phyloP scores from a whole-genome alignment of 164 flowering plant species.

The Nymphaea thermarum region DNA sequence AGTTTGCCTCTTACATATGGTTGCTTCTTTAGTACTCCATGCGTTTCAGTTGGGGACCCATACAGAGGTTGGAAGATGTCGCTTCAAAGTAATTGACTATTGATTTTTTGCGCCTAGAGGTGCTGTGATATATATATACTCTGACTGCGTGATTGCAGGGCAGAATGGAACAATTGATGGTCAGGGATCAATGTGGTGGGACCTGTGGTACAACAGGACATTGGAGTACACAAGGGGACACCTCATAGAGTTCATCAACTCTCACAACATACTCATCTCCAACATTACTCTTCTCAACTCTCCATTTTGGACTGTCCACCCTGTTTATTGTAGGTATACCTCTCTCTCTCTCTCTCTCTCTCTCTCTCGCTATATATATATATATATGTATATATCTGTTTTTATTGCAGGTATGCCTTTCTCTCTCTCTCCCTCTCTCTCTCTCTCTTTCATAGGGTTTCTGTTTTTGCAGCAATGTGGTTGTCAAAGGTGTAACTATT shows the following conservation, averaged over 20 bases:
- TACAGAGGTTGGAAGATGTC: too few relatives aligned
- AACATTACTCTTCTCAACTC: conserved; percentile 85
- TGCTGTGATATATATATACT: too few relatives aligned
- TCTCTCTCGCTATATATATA: too few relatives aligned
- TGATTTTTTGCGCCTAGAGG: too few relatives aligned
- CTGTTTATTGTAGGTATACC: conserved; percentile 86
- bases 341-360: not conserved
- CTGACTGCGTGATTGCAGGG: conserved; percentile 30
- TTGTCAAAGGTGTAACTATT: conserved; percentile 74
- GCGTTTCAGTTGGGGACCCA: too few relatives aligned
- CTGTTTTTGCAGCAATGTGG: conserved; percentile 64
- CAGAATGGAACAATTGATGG: conserved; percentile 92
- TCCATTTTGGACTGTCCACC: conserved; percentile 98
- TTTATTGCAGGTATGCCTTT: not conserved
- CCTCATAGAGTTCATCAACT: conserved; percentile 72
- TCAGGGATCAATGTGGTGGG: conserved; percentile 99
- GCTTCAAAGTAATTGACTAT: too few relatives aligned
- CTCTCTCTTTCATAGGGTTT: not conserved
- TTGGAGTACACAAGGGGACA: conserved; percentile 90
- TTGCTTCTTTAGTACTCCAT: too few relatives aligned
- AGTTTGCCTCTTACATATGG: too few relatives aligned
- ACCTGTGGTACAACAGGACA: conserved; percentile 94
- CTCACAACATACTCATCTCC: conserved; percentile 66
- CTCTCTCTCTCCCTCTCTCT: conserved; percentile 1
- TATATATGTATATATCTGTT: not conserved